Evolutionary conservation across 495 filamentous ascomycete species (phyloP), one percentile per base, ranked within the genome.

Genomic region (Podospora conica): DNA sequence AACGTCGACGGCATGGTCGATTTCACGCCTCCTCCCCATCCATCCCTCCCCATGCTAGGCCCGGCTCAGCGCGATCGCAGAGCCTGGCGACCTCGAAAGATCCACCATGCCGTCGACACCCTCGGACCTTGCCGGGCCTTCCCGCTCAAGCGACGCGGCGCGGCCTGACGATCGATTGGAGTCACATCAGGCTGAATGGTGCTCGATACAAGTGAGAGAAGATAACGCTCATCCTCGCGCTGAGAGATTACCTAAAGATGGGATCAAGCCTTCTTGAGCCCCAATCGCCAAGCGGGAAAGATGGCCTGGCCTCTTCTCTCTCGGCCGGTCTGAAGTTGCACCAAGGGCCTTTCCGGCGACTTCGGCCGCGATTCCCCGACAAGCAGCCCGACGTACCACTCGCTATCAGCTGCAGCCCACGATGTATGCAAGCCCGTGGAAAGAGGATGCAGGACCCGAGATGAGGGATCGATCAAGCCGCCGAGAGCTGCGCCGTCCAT

Each of bases 321-420:
- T 48, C 40, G 40, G 40, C 0, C 8, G 18, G 15, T 48, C 33
- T 48, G 18, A 18, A 48, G 40, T 48, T 48, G 40, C 40, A 48
- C 40, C 6, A 18, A n/a, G 40, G 40, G 40, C 31, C 31, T 58
- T 53, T 61, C 58, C 63, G 53, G 28, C 61, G 60, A 22, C 69
- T 70, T 72, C 60, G 72, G 65, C 72, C 72, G 72, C 66, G 71
- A 67, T 71, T 69, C 68, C 72, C 72, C 70, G 72, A 65, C 33
- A 15, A 58, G 40, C 48, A 63, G 54, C 20, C 48, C 53, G 57
- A 53, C 61, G 59, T 63, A 15, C 62, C 64, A 55, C 64, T 22
- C 20, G 31, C 22, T 31, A 54, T 55, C 54, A 60, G 62, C 62
- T 53, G 21, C 71, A 53, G 59, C 20, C 11, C 60, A 21, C 20